Evolutionary conservation across 2,329 filamentous ascomycete genomes (phyloP).

Genomic region (Fusarium annulatum): DNA sequence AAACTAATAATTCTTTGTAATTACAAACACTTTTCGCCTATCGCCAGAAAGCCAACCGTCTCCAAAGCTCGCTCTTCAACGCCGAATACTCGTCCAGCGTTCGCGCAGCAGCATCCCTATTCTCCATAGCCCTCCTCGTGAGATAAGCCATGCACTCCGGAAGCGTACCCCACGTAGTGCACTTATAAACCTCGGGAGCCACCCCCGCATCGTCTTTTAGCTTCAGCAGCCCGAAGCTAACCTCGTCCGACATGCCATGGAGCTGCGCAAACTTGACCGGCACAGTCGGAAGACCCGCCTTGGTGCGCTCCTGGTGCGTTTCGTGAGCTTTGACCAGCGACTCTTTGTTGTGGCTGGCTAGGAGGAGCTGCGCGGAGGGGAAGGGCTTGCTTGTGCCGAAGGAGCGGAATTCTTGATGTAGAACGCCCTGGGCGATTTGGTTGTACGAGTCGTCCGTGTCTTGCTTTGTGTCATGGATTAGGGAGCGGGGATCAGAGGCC

Average conservation of each 20-base stretch:
- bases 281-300: conserved; percentile 48
- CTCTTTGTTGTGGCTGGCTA: conserved; percentile 64
- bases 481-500: conserved; percentile 57
- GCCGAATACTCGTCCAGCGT: conserved; percentile 47
- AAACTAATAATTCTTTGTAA: neutral
- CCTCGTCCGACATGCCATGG: conserved; percentile 68
- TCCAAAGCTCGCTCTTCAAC: conserved; percentile 45
- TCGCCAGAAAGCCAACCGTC: conserved; percentile 46
- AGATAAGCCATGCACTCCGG: conserved; percentile 54
- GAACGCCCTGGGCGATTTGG: conserved; percentile 57
- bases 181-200: conserved; percentile 53
- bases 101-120: conserved; percentile 51
- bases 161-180: conserved; percentile 54
- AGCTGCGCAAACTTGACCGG: conserved; percentile 63
- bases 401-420: conserved; percentile 53
- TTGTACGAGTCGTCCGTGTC: conserved; percentile 66
- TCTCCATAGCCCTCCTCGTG: conserved; percentile 52
- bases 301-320: conserved; percentile 56
- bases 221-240: conserved; percentile 61
- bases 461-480: conserved; percentile 65
- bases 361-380: conserved; percentile 59
- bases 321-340: conserved; percentile 56
- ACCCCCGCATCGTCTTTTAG: conserved; percentile 42
- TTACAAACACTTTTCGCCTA: conserved; percentile 3
- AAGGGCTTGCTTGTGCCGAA: conserved; percentile 55